phyloP scores from a whole-genome alignment of 176 grass and related monocot genomes.

The Avena insularis region DNA sequence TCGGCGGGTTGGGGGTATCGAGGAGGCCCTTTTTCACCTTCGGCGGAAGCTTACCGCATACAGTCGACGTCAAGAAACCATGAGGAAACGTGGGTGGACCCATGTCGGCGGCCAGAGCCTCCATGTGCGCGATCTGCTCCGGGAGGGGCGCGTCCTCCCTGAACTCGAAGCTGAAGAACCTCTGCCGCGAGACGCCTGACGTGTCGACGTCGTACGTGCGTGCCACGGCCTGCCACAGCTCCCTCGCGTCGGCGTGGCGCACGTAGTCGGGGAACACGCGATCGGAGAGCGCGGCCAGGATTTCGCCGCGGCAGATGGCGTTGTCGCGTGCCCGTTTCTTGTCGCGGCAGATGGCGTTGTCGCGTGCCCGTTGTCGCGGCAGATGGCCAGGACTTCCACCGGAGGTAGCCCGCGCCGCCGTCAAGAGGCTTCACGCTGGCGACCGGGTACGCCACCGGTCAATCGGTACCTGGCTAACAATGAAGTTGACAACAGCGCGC shows the following conservation, averaged over 20 bases:
- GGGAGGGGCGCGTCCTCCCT: not conserved
- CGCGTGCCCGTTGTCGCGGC: slow-evolving; percentile 24
- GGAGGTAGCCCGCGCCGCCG: slow-evolving; percentile 26
- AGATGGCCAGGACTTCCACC: no score
- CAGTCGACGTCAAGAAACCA: no score
- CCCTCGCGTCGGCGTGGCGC: slow-evolving; percentile 19
- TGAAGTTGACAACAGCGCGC: no score
- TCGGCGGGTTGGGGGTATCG: no score
- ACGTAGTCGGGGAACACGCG: slow-evolving; percentile 39
- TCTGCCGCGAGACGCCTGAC: no score
- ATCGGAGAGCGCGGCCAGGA: slow-evolving; percentile 39
- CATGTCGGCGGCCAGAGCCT: not conserved
- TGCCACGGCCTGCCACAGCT: slow-evolving; percentile 41
- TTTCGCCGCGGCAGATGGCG: not conserved
- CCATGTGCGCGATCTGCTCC: slow-evolving; percentile 36
- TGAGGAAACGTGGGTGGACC: no score
- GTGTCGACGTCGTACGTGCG: slow-evolving; percentile 18
- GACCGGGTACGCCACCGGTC: not conserved
- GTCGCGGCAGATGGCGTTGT: slow-evolving; percentile 34
- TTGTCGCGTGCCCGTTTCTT: slow-evolving; percentile 37
- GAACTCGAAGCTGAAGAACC: not conserved
- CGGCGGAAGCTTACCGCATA: no score
- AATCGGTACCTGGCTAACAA: not conserved
- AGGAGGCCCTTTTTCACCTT: no score
- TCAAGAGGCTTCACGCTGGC: slow-evolving; percentile 33